Base-by-base conservation (phyloP, 225 moss, liverwort and hornwort species). In the Pseudoscleropodium purum region DNA sequence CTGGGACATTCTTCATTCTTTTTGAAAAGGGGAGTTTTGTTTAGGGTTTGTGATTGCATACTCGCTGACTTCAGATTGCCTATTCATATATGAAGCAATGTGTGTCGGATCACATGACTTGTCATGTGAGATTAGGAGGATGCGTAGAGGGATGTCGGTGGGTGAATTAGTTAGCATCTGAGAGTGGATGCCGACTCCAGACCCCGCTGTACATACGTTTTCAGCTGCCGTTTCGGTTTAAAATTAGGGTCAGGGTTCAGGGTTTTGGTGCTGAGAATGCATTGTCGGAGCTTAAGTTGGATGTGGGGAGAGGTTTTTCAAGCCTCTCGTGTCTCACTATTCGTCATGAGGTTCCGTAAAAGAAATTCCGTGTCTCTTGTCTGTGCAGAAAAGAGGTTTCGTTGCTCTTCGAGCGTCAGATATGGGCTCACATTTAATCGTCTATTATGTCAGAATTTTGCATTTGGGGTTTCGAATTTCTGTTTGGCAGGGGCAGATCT, bases 111-210 rank as follows among this genome's bases (percentile, higher is more conserved):
- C 41, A 78, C 84, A 76, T 86, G 87, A 88, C 29, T 73, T 39
- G 21, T 88, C 81, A 75, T 89, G 87, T 87, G 62, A 66, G 70
- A 17, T 9, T 31, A 8, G 75, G 87, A 87, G 89, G 60, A 62
- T 92, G 93, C 88, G 25, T 3, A 92, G 81, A 93, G 81, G 75
- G 79, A 92, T 49, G 11, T 33, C 18, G 52, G 92, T 90, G 93
- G 94, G 93, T 88, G 93, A 94, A 91, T 94, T 92, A 91, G 94
- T 93, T 90, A 83, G 93, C 91, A 92, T 87, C 87, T 87, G 89
- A 92, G 88, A 92, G 91, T 94, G 92, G 94, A 15, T 91, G 90
- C 92, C 81, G 88, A 92, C 92, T 94, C 93, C 93, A 92, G 94
- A 94, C 92, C 90, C 94, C 23, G 91, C 86, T 74, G 82, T 52